Base-by-base conservation (phyloP, 257 asterid species). In the Ilex asprella region DNA sequence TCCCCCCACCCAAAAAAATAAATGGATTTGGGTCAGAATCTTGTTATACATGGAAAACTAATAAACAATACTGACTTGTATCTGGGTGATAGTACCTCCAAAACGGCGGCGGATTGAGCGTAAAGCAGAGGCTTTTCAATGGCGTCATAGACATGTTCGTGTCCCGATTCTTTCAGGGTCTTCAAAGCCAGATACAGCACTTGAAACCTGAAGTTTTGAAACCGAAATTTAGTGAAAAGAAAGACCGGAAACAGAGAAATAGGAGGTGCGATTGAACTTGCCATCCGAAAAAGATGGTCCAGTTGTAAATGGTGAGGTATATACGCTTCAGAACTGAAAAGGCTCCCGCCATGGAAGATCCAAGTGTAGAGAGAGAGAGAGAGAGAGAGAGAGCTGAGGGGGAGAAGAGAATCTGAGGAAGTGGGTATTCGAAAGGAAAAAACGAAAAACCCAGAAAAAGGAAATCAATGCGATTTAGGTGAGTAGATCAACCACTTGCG, bases 261-360 rank as follows among this genome's bases (percentile, higher is more conserved):
- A 1, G 2, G 57, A 21, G 29, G 2, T 14, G 30, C 5, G 30
- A 41, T 50, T n/a, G 61, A 60, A 65, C 55, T 29, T 79, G 70
- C 99, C 99, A 93, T 65, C 97, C 99, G 67, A 78, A 29, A 73
- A 89, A 85, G 51, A 93, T 73, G 2, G 76, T 32, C 97, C 97
- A 93, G 66, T 89, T 93, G 86, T 92, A 86, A 63, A 78, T 15
- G 14, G 78, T 59, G 73, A 92, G 99, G 82, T 89, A 92, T 46
- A 76, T 39, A 50, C 97, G 86, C 57, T 79, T 84, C 67, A 78
- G 43, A 31, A 80, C 56, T 51, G 95, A 73, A 67, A 68, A 61
- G 12, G 72, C 43, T 62, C 87, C 85, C 67, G 91, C 94, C 97
- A 89, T 89, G 60, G 68, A 39, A 61, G 49, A 59, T 2, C 53